These are phyloP conservation scores for Parafenestella ontariensis DNA, from an alignment of 2,329 filamentous ascomycete genomes.

Conservation along the genomic window DNA sequence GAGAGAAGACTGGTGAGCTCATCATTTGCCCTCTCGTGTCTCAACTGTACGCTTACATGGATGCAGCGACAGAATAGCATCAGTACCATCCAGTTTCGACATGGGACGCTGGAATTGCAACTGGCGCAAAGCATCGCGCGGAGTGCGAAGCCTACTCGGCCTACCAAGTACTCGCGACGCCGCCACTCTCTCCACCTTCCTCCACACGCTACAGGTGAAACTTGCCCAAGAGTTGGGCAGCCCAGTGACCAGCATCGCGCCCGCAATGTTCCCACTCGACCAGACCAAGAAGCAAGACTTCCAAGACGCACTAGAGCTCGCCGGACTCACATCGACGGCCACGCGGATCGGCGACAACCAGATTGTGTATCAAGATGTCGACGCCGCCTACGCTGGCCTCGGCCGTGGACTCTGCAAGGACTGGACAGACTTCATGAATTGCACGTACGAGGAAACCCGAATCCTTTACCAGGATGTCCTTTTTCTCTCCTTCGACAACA, in stretches of 20 bases:
- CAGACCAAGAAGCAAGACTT: constrained; percentile 19
- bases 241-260: constrained; percentile 19
- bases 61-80: not conserved
- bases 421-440: constrained; percentile 4
- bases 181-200: constrained; percentile 22
- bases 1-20: constrained; percentile 12
- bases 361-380: constrained; percentile 21
- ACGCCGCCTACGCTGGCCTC: constrained; percentile 27
- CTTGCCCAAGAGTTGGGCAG: constrained; percentile 22
- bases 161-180: constrained; percentile 21
- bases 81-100: not conserved
- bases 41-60: not conserved
- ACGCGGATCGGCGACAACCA: not conserved
- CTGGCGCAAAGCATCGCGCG: constrained; percentile 8
- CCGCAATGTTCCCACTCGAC: constrained; percentile 23
- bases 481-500: constrained; percentile 36
- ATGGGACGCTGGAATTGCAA: constrained; percentile 3
- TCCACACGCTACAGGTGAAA: constrained; percentile 18
- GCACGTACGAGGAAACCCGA: constrained; percentile 10
- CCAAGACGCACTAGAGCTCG: constrained; percentile 21
- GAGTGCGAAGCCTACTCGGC: constrained; percentile 11
- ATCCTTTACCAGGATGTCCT: constrained; percentile 23
- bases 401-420: constrained; percentile 23
- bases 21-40: not conserved
- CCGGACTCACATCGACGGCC: constrained; percentile 17